Conservation (phyloP, 306 rosid genomes). For the Lablab purpureus region DNA sequence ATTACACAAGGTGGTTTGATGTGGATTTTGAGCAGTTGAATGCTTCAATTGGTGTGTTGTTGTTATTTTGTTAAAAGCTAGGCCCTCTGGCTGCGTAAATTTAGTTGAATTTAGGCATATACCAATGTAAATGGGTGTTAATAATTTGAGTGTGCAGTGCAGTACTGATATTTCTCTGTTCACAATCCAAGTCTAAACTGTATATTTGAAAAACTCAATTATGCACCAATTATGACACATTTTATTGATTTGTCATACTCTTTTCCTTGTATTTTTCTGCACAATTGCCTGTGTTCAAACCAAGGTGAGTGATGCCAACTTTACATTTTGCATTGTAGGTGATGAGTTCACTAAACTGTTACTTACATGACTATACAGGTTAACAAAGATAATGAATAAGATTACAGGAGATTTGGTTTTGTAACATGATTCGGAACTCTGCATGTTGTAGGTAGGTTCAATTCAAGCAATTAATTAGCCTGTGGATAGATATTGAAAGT, state of each 20-base stretch:
- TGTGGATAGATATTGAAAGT: slow-evolving; percentile 31
- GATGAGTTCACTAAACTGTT: slow-evolving; percentile 1
- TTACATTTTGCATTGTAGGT: slow-evolving; percentile 18
- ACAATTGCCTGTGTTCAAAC: background rate
- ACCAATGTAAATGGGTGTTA: no score
- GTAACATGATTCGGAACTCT: background rate
- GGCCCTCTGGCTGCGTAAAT: no score
- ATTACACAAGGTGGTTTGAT: no score
- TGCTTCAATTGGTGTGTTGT: no score
- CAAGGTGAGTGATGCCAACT: background rate
- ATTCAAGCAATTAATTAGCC: slow-evolving; percentile 38
- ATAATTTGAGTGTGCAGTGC: background rate
- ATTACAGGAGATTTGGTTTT: background rate
- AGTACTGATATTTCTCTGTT: background rate
- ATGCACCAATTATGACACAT: background rate
- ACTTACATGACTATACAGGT: background rate
- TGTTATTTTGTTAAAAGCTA: no score
- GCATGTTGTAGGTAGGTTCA: slow-evolving; percentile 24
- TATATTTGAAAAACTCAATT: background rate
- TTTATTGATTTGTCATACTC: slow-evolving; percentile 15
- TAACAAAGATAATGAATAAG: background rate
- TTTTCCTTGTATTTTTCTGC: slow-evolving; percentile 19
- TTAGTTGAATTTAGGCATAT: no score
- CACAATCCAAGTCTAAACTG: background rate
- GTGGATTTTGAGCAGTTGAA: no score